Conservation (phyloP, 805 yeast species). For the Teunomyces stri region DNA sequence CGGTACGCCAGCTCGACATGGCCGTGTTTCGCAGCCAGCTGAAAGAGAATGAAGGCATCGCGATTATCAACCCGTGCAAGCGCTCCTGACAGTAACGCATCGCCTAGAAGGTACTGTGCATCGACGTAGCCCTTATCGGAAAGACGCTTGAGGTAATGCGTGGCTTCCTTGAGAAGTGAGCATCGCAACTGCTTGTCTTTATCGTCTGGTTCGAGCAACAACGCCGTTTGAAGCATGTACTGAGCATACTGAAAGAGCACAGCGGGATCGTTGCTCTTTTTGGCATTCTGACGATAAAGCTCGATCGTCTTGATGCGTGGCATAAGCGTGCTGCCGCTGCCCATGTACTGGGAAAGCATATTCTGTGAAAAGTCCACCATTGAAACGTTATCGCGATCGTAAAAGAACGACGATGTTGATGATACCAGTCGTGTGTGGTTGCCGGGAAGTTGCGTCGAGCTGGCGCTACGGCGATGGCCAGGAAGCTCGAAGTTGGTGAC, state of each 20-base stretch:
- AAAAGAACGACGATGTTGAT: conserved; percentile 36
- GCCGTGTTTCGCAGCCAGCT: conserved; percentile 89
- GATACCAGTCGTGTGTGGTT: conserved; percentile 35
- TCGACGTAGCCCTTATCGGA: conserved; percentile 81
- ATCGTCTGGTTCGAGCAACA: conserved; percentile 47
- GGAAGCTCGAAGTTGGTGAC: conserved; percentile 32
- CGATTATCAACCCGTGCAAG: conserved; percentile 75
- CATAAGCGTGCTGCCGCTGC: conserved; percentile 50
- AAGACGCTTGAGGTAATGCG: conserved; percentile 62
- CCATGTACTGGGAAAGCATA: conserved; percentile 51
- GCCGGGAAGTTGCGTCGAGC: conserved; percentile 11
- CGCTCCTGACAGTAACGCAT: conserved; percentile 81
- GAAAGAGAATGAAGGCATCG: conserved; percentile 75
- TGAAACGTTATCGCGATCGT: conserved; percentile 32
- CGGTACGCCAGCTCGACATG: conserved; percentile 91
- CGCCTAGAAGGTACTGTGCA: conserved; percentile 91
- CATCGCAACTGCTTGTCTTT: conserved; percentile 13
- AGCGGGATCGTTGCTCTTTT: conserved; percentile 78
- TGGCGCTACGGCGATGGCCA: conserved; percentile 12
- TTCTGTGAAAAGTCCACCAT: conserved; percentile 53
- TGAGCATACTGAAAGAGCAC: conserved; percentile 91
- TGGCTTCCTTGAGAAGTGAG: conserved; percentile 72
- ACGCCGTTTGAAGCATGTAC: conserved; percentile 81
- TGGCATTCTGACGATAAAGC: conserved; percentile 81
- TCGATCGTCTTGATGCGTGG: conserved; percentile 84